Percentiles rank a stretch among this genome's conserved stretches.
phyloP scores from a whole-genome alignment of 202 grass and related monocot genomes.

The Thinopyrum obtusiflorum region DNA sequence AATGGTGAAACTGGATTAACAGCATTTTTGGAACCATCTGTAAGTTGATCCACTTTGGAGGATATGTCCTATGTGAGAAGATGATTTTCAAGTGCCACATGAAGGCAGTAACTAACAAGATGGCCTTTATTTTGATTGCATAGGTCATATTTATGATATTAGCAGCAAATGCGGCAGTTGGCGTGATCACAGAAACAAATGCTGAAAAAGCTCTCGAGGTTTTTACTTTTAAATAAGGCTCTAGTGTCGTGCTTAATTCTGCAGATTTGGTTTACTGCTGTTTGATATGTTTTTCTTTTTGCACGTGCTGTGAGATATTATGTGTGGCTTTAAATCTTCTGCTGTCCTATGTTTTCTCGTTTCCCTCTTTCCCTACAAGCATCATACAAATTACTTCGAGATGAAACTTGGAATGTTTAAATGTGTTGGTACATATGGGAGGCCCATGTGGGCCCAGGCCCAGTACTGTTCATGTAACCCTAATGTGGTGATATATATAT shows the following conservation, averaged over 20 bases:
- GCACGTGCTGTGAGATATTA: background rate
- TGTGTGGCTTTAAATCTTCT: constrained; percentile 22
- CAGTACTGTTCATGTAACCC: too few relatives aligned
- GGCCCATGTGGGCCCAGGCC: too few relatives aligned
- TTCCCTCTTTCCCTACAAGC: constrained; percentile 9
- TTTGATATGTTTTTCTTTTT: constrained; percentile 27
- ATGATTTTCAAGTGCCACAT: constrained; percentile 8
- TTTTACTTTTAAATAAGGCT: constrained; percentile 25
- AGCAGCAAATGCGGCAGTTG: constrained; percentile 91
- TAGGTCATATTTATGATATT: constrained; percentile 99
- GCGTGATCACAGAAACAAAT: constrained; percentile 99
- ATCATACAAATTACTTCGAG: background rate
- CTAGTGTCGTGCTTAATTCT: constrained; percentile 2
- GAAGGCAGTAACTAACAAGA: constrained; percentile 19
- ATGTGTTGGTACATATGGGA: too few relatives aligned
- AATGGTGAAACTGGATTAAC: constrained; percentile 89
- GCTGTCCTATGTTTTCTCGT: constrained; percentile 8
- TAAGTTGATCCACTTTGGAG: constrained; percentile 49
- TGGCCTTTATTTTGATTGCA: constrained; percentile 24
- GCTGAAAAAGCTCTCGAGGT: constrained; percentile 98
- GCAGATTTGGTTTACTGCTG: constrained; percentile 4
- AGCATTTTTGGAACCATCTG: constrained; percentile 97
- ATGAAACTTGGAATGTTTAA: background rate
- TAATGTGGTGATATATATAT: too few relatives aligned
- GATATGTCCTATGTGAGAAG: constrained; percentile 15